Percentiles rank a stretch among this genome's conserved stretches.
Evolutionary conservation across 2,329 filamentous ascomycete species (phyloP).

Genomic region (Botryosphaeria agaves): DNA sequence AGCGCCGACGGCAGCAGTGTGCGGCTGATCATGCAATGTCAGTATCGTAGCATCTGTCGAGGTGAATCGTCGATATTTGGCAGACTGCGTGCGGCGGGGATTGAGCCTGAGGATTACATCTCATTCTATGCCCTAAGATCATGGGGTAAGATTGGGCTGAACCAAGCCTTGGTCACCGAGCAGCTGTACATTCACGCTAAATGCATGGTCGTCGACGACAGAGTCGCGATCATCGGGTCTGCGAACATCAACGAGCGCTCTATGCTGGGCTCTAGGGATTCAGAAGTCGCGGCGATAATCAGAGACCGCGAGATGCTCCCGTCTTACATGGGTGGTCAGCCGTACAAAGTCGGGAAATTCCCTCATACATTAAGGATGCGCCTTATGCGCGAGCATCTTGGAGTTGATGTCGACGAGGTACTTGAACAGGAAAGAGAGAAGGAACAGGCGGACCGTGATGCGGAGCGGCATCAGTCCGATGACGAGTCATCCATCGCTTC

Average conservation of each 20-base stretch:
- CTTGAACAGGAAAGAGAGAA: conserved; percentile 49
- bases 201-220: conserved; percentile 88
- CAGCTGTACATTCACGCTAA: conserved; percentile 98
- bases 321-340: conserved; percentile 79
- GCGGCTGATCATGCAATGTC: conserved; percentile 88
- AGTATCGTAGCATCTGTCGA: conserved; percentile 89
- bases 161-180: conserved; percentile 74
- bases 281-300: conserved; percentile 78
- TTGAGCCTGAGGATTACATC: conserved; percentile 90
- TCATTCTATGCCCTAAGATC: conserved; percentile 83
- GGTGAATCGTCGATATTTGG: conserved; percentile 88
- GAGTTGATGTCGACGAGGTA: conserved; percentile 85
- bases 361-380: conserved; percentile 84
- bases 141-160: conserved; percentile 79
- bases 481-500: conserved; percentile 7
- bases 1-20: conserved; percentile 89
- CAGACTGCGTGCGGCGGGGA: conserved; percentile 56
- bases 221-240: conserved; percentile 83
- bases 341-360: conserved; percentile 81
- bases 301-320: conserved; percentile 84
- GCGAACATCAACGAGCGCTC: conserved; percentile 98
- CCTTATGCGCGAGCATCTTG: conserved; percentile 90
- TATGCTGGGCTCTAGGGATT: conserved; percentile 82
- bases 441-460: conserved; percentile 33
- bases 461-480: conserved; percentile 22